Percentiles rank a stretch among this genome's conserved stretches.
phyloP scores from a whole-genome alignment of 2,329 filamentous ascomycete genomes.

The Venturia asperata region DNA sequence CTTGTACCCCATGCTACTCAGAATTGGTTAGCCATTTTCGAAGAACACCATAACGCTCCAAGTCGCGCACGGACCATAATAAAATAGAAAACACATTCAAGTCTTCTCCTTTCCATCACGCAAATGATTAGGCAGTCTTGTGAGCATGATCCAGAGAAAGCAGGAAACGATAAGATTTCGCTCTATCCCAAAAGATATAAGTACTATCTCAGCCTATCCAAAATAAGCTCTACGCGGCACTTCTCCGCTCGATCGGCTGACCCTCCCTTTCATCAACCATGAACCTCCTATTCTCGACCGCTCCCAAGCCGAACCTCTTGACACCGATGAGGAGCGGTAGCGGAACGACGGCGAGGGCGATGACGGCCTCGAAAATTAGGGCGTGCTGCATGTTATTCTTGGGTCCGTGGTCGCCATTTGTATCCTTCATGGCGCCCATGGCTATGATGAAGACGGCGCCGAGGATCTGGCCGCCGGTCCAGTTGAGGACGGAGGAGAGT shows the following conservation, averaged over 20 bases:
- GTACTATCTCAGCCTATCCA: too few species aligned
- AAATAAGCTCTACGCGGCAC: background rate
- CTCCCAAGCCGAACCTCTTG: slow-evolving; percentile 49
- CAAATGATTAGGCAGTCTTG: background rate
- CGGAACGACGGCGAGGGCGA: slow-evolving; percentile 59
- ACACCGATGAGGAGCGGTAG: slow-evolving; percentile 62
- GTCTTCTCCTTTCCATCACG: too few species aligned
- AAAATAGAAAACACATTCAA: too few species aligned
- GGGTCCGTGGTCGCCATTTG: slow-evolving; percentile 38
- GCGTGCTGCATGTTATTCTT: slow-evolving; percentile 66
- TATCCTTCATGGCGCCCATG: slow-evolving; percentile 63
- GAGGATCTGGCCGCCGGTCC: slow-evolving; percentile 78
- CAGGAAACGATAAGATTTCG: too few species aligned
- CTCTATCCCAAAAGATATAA: too few species aligned
- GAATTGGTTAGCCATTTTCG: too few species aligned
- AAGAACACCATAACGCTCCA: background rate
- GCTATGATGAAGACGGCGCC: slow-evolving; percentile 80
- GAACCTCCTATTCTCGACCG: background rate
- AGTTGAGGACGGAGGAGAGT: slow-evolving; percentile 73
- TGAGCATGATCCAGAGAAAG: background rate
- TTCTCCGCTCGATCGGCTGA: background rate
- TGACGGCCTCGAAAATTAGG: slow-evolving; percentile 70
- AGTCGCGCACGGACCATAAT: too few species aligned
- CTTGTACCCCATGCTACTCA: too few species aligned
- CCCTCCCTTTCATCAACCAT: slow-evolving; percentile 9